phyloP scores from a whole-genome alignment of 805 yeast species.

The Starmerella gropengiesseri region DNA sequence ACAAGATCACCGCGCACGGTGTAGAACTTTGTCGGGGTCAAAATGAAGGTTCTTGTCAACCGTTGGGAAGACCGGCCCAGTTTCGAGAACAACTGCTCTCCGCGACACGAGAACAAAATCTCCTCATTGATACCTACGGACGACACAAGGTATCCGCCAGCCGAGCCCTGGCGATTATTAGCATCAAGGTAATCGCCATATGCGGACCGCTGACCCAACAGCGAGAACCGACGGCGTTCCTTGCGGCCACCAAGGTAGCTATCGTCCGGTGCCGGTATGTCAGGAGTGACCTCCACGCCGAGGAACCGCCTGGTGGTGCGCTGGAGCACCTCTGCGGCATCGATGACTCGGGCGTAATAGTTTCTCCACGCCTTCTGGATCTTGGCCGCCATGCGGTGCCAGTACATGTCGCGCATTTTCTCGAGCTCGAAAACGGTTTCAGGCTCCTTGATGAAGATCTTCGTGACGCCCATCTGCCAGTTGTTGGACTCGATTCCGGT shows the following conservation, averaged over 20 bases:
- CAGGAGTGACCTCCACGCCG: slow-evolving; percentile 73
- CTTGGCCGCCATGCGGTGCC: slow-evolving; percentile 97
- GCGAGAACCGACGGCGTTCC: slow-evolving; percentile 79
- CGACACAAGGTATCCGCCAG: slow-evolving; percentile 62
- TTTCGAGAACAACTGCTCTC: slow-evolving; percentile 71
- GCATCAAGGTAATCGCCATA: slow-evolving; percentile 92
- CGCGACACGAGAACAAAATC: slow-evolving; percentile 68
- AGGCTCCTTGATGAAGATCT: slow-evolving; percentile 91
- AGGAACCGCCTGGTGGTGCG: slow-evolving; percentile 77
- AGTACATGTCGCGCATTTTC: slow-evolving; percentile 90
- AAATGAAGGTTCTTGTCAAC: slow-evolving; percentile 56
- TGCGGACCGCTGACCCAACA: slow-evolving; percentile 77
- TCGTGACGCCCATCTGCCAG: slow-evolving; percentile 83
- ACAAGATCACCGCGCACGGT: slow-evolving; percentile 63
- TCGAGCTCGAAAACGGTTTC: slow-evolving; percentile 92
- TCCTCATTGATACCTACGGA: slow-evolving; percentile 59
- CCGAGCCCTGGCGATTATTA: slow-evolving; percentile 55
- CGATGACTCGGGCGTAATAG: slow-evolving; percentile 66
- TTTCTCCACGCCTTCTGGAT: slow-evolving; percentile 96
- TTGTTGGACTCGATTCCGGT: slow-evolving; percentile 66
- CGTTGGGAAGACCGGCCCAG: slow-evolving; percentile 88
- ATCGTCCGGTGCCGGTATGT: slow-evolving; percentile 31
- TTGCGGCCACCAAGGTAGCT: slow-evolving; percentile 51
- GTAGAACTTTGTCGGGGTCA: slow-evolving; percentile 53
- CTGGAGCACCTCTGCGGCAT: slow-evolving; percentile 67